Evolutionary conservation across 1,284 basidiomycete genomes (phyloP).

Genomic region (Leccinum proximum): DNA sequence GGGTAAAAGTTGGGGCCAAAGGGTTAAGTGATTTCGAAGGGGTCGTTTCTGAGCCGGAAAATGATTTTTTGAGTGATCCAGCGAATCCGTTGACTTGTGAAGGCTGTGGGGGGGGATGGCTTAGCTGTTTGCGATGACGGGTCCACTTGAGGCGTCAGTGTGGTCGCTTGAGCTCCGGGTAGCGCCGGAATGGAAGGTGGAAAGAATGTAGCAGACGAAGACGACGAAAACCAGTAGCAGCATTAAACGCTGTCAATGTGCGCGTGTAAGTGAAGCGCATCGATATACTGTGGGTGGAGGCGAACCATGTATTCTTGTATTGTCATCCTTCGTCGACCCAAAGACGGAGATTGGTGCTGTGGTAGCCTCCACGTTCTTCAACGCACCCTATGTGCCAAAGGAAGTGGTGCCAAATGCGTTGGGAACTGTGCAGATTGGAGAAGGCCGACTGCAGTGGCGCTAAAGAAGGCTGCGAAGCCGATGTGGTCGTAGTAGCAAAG

Average conservation of each 20-base stretch:
- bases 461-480: slow-evolving; percentile 15
- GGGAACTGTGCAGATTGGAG: slow-evolving; percentile 35
- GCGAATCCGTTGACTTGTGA: slow-evolving; percentile 5
- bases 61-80: slow-evolving; percentile 2
- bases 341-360: slow-evolving; percentile 12
- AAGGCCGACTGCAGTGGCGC: slow-evolving; percentile 37
- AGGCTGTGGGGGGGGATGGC: slow-evolving; percentile 1
- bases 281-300: background rate
- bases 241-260: slow-evolving; percentile 1
- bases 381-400: slow-evolving; percentile 16
- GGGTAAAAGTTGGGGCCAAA: slow-evolving; percentile 29
- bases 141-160: slow-evolving; percentile 2
- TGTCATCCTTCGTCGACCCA: slow-evolving; percentile 20
- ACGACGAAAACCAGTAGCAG: slow-evolving; percentile 14
- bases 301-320: slow-evolving; percentile 10
- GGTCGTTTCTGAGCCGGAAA: slow-evolving; percentile 7
- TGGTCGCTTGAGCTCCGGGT: background rate
- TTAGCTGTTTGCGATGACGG: background rate
- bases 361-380: slow-evolving; percentile 5
- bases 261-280: background rate
- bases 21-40: slow-evolving; percentile 23
- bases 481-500: slow-evolving; percentile 2
- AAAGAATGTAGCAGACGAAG: slow-evolving; percentile 17
- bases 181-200: slow-evolving; percentile 2
- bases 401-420: slow-evolving; percentile 30